Evolutionary conservation across 1,284 basidiomycete genomes (phyloP).

Genomic region (Puccinia novopanici): DNA sequence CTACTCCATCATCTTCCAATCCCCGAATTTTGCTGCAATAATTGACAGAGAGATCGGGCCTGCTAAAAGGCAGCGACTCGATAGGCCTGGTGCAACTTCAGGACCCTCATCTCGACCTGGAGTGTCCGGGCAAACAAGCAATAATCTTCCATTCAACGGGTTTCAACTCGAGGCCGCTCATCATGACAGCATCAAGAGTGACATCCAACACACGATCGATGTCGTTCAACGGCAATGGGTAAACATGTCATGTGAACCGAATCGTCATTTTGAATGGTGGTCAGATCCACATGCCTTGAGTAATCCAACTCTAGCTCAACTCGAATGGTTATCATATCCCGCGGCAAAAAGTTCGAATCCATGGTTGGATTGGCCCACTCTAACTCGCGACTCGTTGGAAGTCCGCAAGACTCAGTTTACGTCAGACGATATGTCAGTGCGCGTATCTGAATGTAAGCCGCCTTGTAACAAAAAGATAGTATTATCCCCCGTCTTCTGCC

Average conservation of each 20-base stretch:
- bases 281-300: not conserved
- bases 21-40: not conserved
- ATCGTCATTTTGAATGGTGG: conserved; percentile 48
- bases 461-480: not conserved
- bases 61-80: conserved; percentile 6
- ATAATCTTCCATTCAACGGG: not conserved
- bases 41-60: not conserved
- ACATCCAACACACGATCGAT: conserved; percentile 22
- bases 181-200: conserved; percentile 25
- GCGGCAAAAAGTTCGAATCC: not conserved
- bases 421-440: not conserved
- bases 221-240: conserved; percentile 32
- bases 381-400: conserved; percentile 27
- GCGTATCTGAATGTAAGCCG: conserved; percentile 32
- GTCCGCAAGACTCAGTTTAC: conserved; percentile 10
- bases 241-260: not conserved
- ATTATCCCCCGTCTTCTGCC: not conserved
- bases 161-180: conserved; percentile 25
- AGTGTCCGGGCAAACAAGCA: not conserved
- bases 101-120: not conserved
- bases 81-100: not conserved
- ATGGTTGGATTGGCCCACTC: conserved; percentile 21
- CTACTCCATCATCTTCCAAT: not conserved
- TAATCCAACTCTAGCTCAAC: not conserved
- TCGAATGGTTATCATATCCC: not conserved